Percentiles rank a stretch among this genome's conserved stretches.
Evolutionary conservation across 148 eudicot genomes (phyloP).

Genomic region (Vaccinium macrocarpon): DNA sequence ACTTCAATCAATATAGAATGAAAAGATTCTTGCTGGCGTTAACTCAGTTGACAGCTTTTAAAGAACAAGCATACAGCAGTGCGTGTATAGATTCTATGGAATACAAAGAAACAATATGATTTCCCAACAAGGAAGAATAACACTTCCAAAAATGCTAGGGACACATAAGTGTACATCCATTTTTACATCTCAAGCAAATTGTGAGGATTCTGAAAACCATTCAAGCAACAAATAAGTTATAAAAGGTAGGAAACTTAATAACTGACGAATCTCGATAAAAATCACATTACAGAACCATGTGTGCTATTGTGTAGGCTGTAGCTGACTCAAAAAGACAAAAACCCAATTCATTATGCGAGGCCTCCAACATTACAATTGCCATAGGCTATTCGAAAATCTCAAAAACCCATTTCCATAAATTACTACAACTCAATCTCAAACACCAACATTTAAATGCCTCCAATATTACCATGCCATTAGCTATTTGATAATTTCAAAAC

Average conservation of each 20-base stretch:
- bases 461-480: too few species aligned
- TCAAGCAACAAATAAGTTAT: slow-evolving; percentile 1
- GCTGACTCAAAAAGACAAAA: neutral
- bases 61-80: neutral
- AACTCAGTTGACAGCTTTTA: neutral
- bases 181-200: neutral
- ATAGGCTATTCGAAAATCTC: neutral
- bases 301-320: neutral
- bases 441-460: neutral
- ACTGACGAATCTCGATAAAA: neutral
- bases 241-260: neutral
- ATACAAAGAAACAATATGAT: neutral
- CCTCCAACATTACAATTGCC: neutral
- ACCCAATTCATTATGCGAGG: neutral
- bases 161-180: too few species aligned
- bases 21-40: neutral
- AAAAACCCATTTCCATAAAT: neutral
- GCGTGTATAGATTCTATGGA: neutral
- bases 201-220: neutral
- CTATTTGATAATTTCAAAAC: too few species aligned
- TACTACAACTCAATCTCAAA: too few species aligned
- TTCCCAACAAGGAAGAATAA: slow-evolving; percentile 8
- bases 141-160: neutral
- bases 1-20: neutral
- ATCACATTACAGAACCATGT: neutral